Evolutionary conservation across 768 basidiomycete species (phyloP).

Genomic region (Gloeopeniophorella convolvens): DNA sequence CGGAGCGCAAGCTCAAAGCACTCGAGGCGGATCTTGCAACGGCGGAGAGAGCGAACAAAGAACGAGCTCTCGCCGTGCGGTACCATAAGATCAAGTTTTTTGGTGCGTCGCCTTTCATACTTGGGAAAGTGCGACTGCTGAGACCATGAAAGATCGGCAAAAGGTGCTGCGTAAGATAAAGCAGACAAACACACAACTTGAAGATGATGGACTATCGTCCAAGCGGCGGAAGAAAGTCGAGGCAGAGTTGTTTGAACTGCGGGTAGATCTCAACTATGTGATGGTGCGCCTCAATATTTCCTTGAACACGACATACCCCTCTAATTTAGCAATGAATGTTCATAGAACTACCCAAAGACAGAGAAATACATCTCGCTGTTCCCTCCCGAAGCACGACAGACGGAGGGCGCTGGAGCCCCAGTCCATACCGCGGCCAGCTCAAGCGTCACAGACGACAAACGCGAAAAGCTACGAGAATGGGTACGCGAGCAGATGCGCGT

Average conservation of each 20-base stretch:
- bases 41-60: constrained; percentile 58
- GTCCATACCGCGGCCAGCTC: constrained; percentile 1
- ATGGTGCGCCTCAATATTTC: constrained; percentile 41
- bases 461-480: constrained; percentile 54
- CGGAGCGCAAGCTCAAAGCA: constrained; percentile 70
- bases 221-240: constrained; percentile 36
- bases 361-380: constrained; percentile 90
- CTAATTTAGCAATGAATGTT: background rate
- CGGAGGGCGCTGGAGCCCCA: constrained; percentile 10
- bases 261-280: constrained; percentile 90
- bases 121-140: too few relatives aligned
- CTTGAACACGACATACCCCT: background rate
- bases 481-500: constrained; percentile 53
- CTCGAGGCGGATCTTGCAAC: constrained; percentile 67
- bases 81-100: constrained; percentile 96
- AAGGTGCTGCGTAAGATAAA: constrained; percentile 76
- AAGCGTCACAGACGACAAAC: constrained; percentile 38
- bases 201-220: constrained; percentile 32
- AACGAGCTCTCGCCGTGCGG: constrained; percentile 62
- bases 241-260: constrained; percentile 47
- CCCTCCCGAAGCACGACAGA: constrained; percentile 54
- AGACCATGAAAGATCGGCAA: constrained; percentile 92
- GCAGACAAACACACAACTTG: constrained; percentile 53
- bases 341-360: constrained; percentile 77
- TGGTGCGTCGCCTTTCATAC: too few relatives aligned